Evolutionary conservation across 1,139 yeast genomes (phyloP).

Genomic region (Suhomyces ambrosiae): DNA sequence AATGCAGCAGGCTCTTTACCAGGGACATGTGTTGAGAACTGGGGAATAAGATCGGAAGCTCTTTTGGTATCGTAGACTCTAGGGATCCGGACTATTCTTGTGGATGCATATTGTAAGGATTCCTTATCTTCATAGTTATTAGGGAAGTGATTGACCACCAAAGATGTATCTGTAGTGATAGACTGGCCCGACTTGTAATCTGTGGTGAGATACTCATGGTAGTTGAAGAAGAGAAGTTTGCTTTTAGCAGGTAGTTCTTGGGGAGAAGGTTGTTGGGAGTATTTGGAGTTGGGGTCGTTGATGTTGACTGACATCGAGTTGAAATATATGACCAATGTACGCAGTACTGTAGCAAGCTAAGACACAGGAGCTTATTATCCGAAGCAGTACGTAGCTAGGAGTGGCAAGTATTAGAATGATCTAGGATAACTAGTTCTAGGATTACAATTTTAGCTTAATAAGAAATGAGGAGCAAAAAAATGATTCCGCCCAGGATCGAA

Average conservation of each 20-base stretch:
- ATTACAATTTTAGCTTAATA: background rate
- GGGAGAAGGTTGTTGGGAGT: background rate
- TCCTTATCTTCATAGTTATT: slow-evolving; percentile 41
- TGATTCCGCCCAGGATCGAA: slow-evolving; percentile 99
- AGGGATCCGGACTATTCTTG: slow-evolving; percentile 69
- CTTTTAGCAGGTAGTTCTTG: slow-evolving; percentile 6
- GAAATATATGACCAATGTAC: background rate
- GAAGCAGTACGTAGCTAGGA: too few relatives aligned
- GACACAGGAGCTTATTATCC: too few relatives aligned
- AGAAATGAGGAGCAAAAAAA: slow-evolving; percentile 21
- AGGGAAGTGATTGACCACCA: slow-evolving; percentile 68
- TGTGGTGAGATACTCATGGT: slow-evolving; percentile 57
- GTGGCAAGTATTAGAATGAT: too few relatives aligned
- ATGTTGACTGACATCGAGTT: background rate
- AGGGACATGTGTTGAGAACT: slow-evolving; percentile 58
- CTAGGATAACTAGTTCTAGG: background rate
- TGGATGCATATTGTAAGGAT: slow-evolving; percentile 33
- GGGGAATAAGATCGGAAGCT: slow-evolving; percentile 51
- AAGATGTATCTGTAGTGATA: slow-evolving; percentile 23
- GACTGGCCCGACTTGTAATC: slow-evolving; percentile 25
- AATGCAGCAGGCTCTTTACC: slow-evolving; percentile 71
- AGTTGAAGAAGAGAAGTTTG: slow-evolving; percentile 55
- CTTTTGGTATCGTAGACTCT: slow-evolving; percentile 39
- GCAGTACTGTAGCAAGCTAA: too few relatives aligned
- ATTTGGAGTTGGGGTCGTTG: slow-evolving; percentile 20